Evolutionary conservation across 2,329 filamentous ascomycete genomes (phyloP).

Genomic region (Dendryphion nanum): DNA sequence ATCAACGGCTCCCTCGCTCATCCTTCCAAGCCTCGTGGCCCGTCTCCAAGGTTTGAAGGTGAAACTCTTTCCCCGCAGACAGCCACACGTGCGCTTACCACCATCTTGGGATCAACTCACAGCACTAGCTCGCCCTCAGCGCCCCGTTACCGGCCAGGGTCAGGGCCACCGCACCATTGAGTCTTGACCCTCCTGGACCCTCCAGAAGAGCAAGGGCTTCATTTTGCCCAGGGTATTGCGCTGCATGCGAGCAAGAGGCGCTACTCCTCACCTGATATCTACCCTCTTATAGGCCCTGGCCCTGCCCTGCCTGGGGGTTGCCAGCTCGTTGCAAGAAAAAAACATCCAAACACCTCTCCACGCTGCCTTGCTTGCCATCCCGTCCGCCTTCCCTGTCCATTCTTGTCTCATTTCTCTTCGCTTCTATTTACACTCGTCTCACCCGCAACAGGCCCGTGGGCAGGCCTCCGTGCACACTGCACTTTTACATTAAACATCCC

Average conservation of each 20-base stretch:
- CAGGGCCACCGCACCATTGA: slow-evolving; percentile 14
- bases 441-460: slow-evolving; percentile 17
- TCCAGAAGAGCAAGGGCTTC: too few species aligned
- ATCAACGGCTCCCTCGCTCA: slow-evolving; percentile 11
- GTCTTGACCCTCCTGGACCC: too few species aligned
- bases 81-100: slow-evolving; percentile 36
- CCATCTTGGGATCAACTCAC: slow-evolving; percentile 29
- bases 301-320: slow-evolving; percentile 25
- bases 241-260: slow-evolving; percentile 17
- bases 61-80: slow-evolving; percentile 40
- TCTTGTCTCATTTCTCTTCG: slow-evolving; percentile 14
- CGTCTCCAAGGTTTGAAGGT: slow-evolving; percentile 25
- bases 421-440: slow-evolving; percentile 10
- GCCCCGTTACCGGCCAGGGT: slow-evolving; percentile 13
- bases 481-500: slow-evolving; percentile 24
- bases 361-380: slow-evolving; percentile 8
- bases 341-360: too few species aligned
- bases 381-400: slow-evolving; percentile 10
- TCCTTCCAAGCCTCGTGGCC: slow-evolving; percentile 13
- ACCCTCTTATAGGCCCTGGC: slow-evolving; percentile 37
- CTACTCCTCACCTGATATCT: slow-evolving; percentile 35
- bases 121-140: slow-evolving; percentile 23
- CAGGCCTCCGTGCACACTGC: slow-evolving; percentile 19
- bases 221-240: too few species aligned
- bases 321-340: slow-evolving; percentile 16